Conservation (phyloP, 495 filamentous ascomycete species). For the Chlorociboria aeruginascens region DNA sequence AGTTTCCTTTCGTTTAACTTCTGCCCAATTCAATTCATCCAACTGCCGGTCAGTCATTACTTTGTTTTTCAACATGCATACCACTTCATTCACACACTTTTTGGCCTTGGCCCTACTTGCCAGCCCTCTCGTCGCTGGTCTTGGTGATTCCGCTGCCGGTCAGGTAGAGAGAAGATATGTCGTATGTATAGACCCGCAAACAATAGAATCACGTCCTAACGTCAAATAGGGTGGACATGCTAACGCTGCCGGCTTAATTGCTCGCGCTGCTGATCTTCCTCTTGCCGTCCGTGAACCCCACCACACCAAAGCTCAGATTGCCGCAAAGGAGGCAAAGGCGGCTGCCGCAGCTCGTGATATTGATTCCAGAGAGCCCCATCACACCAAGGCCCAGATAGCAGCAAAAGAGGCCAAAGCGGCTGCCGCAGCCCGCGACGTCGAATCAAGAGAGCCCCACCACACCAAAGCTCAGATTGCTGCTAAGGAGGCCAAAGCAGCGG, state of each 20-base stretch:
- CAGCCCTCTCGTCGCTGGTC: constrained; percentile 13
- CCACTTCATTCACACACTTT: constrained; percentile 17
- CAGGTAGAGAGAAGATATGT: constrained; percentile 7
- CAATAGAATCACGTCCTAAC: constrained; percentile 1
- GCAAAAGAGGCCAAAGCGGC: neutral
- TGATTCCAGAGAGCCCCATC: neutral
- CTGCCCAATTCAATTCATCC: neutral
- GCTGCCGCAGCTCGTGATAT: neutral
- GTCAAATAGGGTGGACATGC: neutral
- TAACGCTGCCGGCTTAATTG: neutral
- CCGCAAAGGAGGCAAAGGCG: neutral
- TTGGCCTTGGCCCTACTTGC: constrained; percentile 17
- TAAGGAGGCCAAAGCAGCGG: neutral
- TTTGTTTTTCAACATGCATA: constrained; percentile 19
- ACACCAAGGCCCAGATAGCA: neutral
- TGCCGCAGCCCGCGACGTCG: neutral
- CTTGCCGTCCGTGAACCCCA: neutral
- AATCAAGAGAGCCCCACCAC: neutral
- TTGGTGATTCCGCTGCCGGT: constrained; percentile 7
- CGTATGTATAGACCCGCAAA: constrained; percentile 12
- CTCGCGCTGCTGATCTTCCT: neutral
- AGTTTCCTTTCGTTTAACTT: neutral
- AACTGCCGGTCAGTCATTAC: constrained; percentile 7
- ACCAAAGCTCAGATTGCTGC: neutral
- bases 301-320: neutral